Evolutionary conservation across 2,329 filamentous ascomycete species (phyloP).

Genomic region (Phaeomoniella chlamydospora): DNA sequence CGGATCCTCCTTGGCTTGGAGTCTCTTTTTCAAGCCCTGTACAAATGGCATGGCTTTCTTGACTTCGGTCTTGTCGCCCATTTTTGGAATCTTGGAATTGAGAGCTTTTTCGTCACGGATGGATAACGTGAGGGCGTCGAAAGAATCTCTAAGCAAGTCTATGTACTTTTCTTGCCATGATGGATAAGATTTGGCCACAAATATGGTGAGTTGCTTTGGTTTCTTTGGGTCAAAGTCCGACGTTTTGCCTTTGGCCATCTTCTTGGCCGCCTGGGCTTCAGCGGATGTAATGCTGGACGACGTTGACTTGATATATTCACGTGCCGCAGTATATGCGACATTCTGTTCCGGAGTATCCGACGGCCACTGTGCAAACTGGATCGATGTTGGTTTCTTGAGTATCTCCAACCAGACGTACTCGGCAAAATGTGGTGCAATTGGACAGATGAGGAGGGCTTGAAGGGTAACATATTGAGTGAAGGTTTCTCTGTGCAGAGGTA

Average conservation of each 20-base stretch:
- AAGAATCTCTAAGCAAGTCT: conserved; percentile 58
- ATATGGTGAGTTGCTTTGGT: conserved; percentile 83
- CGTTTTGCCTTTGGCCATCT: conserved; percentile 83
- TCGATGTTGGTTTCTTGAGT: conserved; percentile 56
- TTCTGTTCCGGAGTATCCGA: conserved; percentile 46
- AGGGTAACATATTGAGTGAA: conserved; percentile 71
- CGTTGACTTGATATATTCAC: conserved; percentile 65
- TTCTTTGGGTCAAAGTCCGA: conserved; percentile 76
- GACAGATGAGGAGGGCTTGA: conserved; percentile 67
- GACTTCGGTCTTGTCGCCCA: conserved; percentile 50
- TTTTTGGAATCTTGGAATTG: conserved; percentile 63
- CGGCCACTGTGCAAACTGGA: conserved; percentile 71
- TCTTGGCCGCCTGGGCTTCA: conserved; percentile 62
- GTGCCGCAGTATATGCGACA: conserved; percentile 57
- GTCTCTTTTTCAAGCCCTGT: conserved; percentile 69
- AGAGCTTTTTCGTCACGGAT: conserved; percentile 67
- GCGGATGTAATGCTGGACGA: conserved; percentile 71
- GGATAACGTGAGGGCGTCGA: conserved; percentile 45
- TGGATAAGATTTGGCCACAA: conserved; percentile 65
- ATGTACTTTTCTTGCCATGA: conserved; percentile 87
- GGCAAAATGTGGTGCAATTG: conserved; percentile 83
- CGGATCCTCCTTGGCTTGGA: conserved; percentile 53
- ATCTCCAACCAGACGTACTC: conserved; percentile 93
- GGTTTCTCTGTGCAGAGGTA: conserved; percentile 76
- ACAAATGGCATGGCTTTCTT: conserved; percentile 99